These are phyloP conservation scores for Cnidoscolus chayamansa DNA, from an alignment of 441 rosid genomes.

Conservation along the genomic window DNA sequence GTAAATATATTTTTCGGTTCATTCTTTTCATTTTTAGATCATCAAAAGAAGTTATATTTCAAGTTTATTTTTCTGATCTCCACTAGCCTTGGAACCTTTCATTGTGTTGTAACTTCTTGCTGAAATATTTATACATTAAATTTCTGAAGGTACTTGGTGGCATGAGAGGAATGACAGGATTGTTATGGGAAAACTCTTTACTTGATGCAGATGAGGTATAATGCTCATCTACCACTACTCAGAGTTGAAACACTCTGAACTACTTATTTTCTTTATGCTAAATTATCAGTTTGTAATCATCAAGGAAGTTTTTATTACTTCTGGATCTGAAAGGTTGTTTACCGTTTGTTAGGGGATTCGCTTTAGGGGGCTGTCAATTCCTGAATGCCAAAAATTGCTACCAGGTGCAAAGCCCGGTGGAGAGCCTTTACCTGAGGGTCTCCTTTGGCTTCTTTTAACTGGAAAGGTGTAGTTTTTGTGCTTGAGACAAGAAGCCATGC, in stretches of 20 bases:
- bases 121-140: constrained; percentile 17
- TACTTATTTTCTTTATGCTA: neutral
- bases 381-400: constrained; percentile 89
- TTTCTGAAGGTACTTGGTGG: constrained; percentile 82
- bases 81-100: neutral
- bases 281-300: neutral
- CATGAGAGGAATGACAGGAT: constrained; percentile 98
- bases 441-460: constrained; percentile 95
- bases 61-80: neutral
- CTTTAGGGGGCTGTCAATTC: constrained; percentile 88
- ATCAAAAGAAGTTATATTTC: neutral
- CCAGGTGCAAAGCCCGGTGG: constrained; percentile 86
- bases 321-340: neutral
- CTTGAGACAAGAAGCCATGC: constrained; percentile 4
- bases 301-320: neutral
- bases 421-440: constrained; percentile 96
- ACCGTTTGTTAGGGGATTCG: constrained; percentile 74
- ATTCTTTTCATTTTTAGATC: neutral
- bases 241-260: neutral
- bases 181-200: constrained; percentile 96
- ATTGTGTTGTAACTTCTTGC: neutral
- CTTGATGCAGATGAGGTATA: constrained; percentile 93
- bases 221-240: neutral
- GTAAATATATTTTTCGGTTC: constrained; percentile 33
- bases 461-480: constrained; percentile 58